Percentiles rank a stretch among this genome's conserved stretches.
Conservation (phyloP, 345 rosid species). For the Hibiscus syriacus region DNA sequence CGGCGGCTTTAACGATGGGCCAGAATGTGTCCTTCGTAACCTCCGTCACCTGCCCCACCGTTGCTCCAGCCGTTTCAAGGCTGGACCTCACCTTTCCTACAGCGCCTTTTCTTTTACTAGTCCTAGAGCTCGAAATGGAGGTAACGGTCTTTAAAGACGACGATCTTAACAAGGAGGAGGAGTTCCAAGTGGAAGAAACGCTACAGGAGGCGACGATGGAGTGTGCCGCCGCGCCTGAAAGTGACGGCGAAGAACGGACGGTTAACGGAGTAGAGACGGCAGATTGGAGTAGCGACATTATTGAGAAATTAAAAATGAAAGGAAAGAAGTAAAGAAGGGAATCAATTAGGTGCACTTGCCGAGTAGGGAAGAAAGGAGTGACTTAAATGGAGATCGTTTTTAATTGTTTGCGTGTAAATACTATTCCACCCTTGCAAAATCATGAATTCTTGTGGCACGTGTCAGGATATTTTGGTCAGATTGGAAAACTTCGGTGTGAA, state of each 20-base stretch:
- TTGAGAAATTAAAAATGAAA: neutral
- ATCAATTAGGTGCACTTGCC: neutral
- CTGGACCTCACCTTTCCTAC: slow-evolving; percentile 42
- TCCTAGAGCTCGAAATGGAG: neutral
- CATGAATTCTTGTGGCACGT: neutral
- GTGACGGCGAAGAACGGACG: slow-evolving; percentile 24
- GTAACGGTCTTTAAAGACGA: slow-evolving; percentile 8
- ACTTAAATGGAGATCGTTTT: neutral
- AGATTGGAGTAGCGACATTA: slow-evolving; percentile 32
- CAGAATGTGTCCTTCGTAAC: slow-evolving; percentile 83
- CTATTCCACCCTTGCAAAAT: slow-evolving; percentile 5
- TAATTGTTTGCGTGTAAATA: neutral
- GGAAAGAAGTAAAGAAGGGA: neutral
- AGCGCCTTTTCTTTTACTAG: slow-evolving; percentile 9
- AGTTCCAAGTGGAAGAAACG: neutral
- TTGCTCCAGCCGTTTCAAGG: slow-evolving; percentile 54
- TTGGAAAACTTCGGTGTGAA: neutral
- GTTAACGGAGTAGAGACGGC: slow-evolving; percentile 22
- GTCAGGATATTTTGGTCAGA: neutral
- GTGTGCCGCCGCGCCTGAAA: slow-evolving; percentile 7
- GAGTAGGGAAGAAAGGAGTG: neutral
- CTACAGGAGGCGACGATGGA: slow-evolving; percentile 14
- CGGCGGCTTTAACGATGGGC: slow-evolving; percentile 83
- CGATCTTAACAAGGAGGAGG: neutral
- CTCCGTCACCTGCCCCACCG: slow-evolving; percentile 79